A percentile compares a stretch with the other conserved stretches of the same genome.
phyloP scores from a whole-genome alignment of 2,329 filamentous ascomycete genomes.

The Fusarium marasasianum region DNA sequence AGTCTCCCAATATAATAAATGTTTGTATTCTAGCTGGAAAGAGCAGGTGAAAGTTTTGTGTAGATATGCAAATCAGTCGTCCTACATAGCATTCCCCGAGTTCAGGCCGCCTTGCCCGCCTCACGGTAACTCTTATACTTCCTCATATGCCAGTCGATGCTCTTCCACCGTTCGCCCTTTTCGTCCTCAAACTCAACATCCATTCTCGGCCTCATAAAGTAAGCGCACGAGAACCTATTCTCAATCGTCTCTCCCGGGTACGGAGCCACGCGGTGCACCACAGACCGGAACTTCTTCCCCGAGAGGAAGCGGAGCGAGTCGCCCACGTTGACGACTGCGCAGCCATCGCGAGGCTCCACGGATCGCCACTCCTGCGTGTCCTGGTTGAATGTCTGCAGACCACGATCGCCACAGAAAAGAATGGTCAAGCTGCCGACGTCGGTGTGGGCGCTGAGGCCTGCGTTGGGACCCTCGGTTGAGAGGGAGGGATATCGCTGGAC shows the following conservation, averaged over 20 bases:
- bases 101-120: background rate
- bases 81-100: background rate
- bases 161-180: background rate
- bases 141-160: background rate
- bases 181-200: background rate
- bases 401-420: background rate
- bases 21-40: background rate
- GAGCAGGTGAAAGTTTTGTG: background rate
- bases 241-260: background rate
- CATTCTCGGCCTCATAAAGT: background rate
- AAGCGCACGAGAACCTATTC: background rate
- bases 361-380: background rate
- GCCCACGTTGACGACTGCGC: background rate
- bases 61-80: background rate
- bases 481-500: background rate
- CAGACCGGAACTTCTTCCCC: background rate
- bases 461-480: background rate
- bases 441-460: background rate
- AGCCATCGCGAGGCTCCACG: background rate
- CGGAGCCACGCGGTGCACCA: background rate
- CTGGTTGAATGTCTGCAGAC: background rate
- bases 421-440: background rate
- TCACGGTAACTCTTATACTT: background rate
- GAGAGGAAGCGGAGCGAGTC: background rate
- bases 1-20: background rate